Evolutionary conservation across 1,284 basidiomycete species (phyloP), one percentile per base, ranked within the genome.

Genomic region (Naganishia sp.): DNA sequence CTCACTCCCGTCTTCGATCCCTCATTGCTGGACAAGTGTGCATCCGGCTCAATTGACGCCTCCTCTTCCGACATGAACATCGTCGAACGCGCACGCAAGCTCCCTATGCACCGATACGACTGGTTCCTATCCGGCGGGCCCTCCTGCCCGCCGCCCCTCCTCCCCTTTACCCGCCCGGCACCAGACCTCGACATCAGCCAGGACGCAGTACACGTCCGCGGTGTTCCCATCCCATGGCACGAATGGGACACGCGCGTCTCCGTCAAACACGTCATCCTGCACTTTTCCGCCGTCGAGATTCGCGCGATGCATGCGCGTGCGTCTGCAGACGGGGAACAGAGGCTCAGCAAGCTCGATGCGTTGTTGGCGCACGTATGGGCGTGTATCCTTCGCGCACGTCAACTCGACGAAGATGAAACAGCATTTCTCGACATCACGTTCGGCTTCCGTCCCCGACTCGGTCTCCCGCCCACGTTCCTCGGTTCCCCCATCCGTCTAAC

Each of bases 321-420:
- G 2, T 10, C 36, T 16, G 69, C 63, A 28, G 69, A 78, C 69
- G 57, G 21, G 25, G 57, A 64, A 15, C 33, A 46, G 28, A 13
- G 42, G 10, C 46, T 70, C 6, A 81, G 79, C 66, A 77, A 77
- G 59, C 75, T 82, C n/a, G 82, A 83, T 70, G 78, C 81, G 1
- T 75, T 84, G 28, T 76, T 80, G 11, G 80, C 80, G 1, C 81
- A 82, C 70, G 59, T 83, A 18, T 83, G 82, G 82, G 67, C 71
- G 2, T 69, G 77, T 33, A 72, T 82, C 53, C 74, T 79, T 44
- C 78, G 78, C 49, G 81, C 81, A 4, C 76, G 79, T 6, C 68
- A 68, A 1, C 64, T 77, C 23, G 64, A 39, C 4, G 65, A 71
- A 9, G 72, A 75, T 23, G 66, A 71, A 10, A 44, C 63, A 6